Percentiles rank a stretch among this genome's conserved stretches.
Conservation (phyloP, 2,329 filamentous ascomycete species). For the Anisogramma anomala region DNA sequence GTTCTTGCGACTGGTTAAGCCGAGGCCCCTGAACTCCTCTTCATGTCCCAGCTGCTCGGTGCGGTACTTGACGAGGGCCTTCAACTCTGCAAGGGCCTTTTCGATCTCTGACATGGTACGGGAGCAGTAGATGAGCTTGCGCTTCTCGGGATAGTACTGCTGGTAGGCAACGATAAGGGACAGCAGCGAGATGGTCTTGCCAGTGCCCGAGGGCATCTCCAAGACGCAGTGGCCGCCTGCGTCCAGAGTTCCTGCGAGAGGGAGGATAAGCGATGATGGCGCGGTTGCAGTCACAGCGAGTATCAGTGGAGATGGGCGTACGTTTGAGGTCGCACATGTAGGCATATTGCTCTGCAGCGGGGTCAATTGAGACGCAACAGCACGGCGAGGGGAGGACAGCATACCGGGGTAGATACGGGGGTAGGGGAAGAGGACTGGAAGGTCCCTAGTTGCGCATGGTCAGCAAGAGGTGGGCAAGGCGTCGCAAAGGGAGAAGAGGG, state of each 20-base stretch:
- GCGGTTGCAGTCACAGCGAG: neutral
- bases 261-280: constrained; percentile 7
- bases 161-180: constrained; percentile 97
- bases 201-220: constrained; percentile 98
- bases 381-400: constrained; percentile 8
- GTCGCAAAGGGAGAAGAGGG: neutral
- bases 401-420: constrained; percentile 42
- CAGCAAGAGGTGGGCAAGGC: too few relatives aligned
- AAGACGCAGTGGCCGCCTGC: constrained; percentile 88
- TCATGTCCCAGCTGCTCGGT: constrained; percentile 76
- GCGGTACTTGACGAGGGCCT: constrained; percentile 89
- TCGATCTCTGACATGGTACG: constrained; percentile 99
- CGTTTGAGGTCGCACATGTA: constrained; percentile 50
- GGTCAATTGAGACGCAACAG: constrained; percentile 1
- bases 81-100: constrained; percentile 85
- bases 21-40: constrained; percentile 87
- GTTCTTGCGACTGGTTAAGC: constrained; percentile 93
- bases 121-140: constrained; percentile 97
- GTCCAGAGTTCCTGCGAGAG: constrained; percentile 60
- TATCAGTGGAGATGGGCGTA: constrained; percentile 19
- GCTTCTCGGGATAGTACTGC: constrained; percentile 79
- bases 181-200: constrained; percentile 90
- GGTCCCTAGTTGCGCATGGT: constrained; percentile 29
- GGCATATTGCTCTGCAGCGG: constrained; percentile 43
- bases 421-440: constrained; percentile 47